Base-by-base conservation (phyloP, 2,329 filamentous ascomycete species). In the Paraphaeosphaeria minitans region DNA sequence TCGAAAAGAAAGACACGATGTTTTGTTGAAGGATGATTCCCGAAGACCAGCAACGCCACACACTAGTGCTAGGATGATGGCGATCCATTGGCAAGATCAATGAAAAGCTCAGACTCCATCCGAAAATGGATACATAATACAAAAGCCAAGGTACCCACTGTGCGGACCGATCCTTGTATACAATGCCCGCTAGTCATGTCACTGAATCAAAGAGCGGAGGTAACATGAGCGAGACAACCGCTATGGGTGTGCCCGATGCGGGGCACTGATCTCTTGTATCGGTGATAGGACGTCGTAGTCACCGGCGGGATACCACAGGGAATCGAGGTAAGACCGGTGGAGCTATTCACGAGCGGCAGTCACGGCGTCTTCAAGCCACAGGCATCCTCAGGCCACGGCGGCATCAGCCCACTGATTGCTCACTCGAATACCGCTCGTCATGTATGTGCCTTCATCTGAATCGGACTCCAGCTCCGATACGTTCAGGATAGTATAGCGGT, bases 401-500 rank as follows among this genome's bases (percentile, higher is more conserved):
- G 62, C 46, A 46, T 69, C 59, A 19, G 60, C 62, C 68, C 67
- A 74, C 29, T 63, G 58, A 43, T 60, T 59, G 42, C 57, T 63
- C 24, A 71, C 53, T 14, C 51, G 57, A n/a, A 72, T 55, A 42
- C 67, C 66, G n/a, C 64, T 61, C 24, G 48, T 63, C 49, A 62
- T 49, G 51, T 65, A 71, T 12, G 61, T 65, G n/a, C 66, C 64
- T 6, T 66, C 62, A 9, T 74, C 71, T 8, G 64, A 68, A 9
- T 70, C 69, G 10, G 72, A 70, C 3, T 66, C 67, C 5, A 60
- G 29, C 19, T 73, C 70, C 7, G 65, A 64, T 53, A 69, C 63
- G 37, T 71, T 65, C 51, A 73, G 67, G 56, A 74, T 62, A 63
- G 71, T 61, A 65, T 74, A 71, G 60, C 71, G 67, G 65, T 65